phyloP scores from a whole-genome alignment of 768 basidiomycete species.

The Hygrophorus pudorinus region DNA sequence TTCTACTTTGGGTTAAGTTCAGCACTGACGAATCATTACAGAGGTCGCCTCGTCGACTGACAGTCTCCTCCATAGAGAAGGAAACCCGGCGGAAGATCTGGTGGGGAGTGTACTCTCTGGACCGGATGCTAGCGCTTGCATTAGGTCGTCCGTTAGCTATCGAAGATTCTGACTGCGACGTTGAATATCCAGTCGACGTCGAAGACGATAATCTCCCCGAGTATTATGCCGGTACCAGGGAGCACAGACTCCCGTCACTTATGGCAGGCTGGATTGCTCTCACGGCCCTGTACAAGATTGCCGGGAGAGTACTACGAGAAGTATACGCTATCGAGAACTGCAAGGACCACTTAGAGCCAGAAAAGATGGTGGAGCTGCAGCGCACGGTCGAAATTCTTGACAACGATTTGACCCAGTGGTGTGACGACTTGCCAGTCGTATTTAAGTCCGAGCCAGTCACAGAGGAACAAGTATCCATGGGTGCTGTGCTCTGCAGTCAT shows the following conservation, averaged over 20 bases:
- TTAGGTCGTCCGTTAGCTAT: slow-evolving; percentile 83
- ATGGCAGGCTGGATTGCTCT: slow-evolving; percentile 79
- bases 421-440: slow-evolving; percentile 60
- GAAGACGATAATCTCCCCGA: slow-evolving; percentile 73
- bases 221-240: slow-evolving; percentile 58
- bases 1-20: slow-evolving; percentile 7
- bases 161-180: slow-evolving; percentile 86
- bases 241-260: slow-evolving; percentile 49
- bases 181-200: slow-evolving; percentile 72
- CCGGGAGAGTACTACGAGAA: slow-evolving; percentile 69
- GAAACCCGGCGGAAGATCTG: slow-evolving; percentile 86
- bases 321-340: slow-evolving; percentile 77
- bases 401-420: slow-evolving; percentile 71
- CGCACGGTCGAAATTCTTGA: slow-evolving; percentile 71
- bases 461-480: slow-evolving; percentile 78
- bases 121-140: slow-evolving; percentile 86
- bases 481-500: slow-evolving; percentile 77
- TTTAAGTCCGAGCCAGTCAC: slow-evolving; percentile 70
- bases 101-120: slow-evolving; percentile 90
- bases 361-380: slow-evolving; percentile 69
- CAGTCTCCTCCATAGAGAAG: slow-evolving; percentile 67
- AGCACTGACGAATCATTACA: slow-evolving; percentile 21
- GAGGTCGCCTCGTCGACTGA: slow-evolving; percentile 75
- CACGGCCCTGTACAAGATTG: slow-evolving; percentile 74
- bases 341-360: slow-evolving; percentile 63